Conservation (phyloP, 352 stramenopile genomes). For the Bremia lactucae region DNA sequence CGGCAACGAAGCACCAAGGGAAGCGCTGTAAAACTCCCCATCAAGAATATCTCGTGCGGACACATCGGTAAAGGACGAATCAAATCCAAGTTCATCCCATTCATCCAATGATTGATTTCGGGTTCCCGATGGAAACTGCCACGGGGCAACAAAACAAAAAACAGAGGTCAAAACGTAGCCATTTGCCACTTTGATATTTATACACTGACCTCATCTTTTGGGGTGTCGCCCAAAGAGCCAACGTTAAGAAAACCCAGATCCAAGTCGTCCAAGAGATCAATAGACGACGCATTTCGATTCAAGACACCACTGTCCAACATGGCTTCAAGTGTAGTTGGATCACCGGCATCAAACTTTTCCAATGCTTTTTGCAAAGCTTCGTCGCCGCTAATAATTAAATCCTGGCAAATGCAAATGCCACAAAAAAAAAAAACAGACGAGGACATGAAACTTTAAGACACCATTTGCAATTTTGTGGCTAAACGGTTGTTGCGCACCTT, state of each 20-base stretch:
- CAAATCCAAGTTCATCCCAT: constrained; percentile 81
- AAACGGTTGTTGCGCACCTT: constrained; percentile 51
- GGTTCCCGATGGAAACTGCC: constrained; percentile 43
- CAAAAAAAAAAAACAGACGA: too few relatives aligned
- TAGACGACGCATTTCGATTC: constrained; percentile 19
- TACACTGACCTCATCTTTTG: constrained; percentile 73
- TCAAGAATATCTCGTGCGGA: constrained; percentile 71
- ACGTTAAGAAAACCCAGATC: constrained; percentile 85
- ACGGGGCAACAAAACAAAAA: constrained; percentile 1
- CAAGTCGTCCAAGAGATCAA: constrained; percentile 78
- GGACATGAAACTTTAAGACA: too few relatives aligned
- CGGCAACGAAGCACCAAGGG: constrained; percentile 68
- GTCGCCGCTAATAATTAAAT: constrained; percentile 88
- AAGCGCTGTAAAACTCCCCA: constrained; percentile 72
- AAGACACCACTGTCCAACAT: neutral
- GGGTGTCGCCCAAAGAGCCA: constrained; percentile 69
- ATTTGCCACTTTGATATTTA: too few relatives aligned
- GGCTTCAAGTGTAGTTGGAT: constrained; percentile 26
- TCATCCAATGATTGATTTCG: constrained; percentile 73
- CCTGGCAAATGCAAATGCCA: constrained; percentile 26
- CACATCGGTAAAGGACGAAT: constrained; percentile 68
- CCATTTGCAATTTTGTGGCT: neutral
- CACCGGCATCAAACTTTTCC: neutral
- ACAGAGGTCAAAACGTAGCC: too few relatives aligned
- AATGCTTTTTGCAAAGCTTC: neutral